Evolutionary conservation across 257 asterid species (phyloP).

Genomic region (Solanum clarkiae): DNA sequence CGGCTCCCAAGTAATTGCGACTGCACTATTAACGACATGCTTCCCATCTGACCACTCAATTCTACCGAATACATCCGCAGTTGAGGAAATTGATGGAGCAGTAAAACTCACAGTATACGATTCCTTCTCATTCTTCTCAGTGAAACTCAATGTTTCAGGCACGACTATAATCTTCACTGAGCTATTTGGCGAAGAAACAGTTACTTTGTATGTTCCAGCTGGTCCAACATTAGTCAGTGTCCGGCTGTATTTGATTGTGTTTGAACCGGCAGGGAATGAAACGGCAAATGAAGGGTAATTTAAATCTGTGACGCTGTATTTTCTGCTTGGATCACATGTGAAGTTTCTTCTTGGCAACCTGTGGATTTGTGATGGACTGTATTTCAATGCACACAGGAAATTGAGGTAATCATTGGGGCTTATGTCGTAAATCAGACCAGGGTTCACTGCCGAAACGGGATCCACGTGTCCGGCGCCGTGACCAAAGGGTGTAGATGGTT

Average conservation of each 20-base stretch:
- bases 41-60: slow-evolving; percentile 90
- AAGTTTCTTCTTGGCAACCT: slow-evolving; percentile 43
- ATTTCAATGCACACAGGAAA: slow-evolving; percentile 70
- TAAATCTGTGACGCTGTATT: slow-evolving; percentile 49
- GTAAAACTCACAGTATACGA: slow-evolving; percentile 54
- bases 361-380: slow-evolving; percentile 45
- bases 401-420: slow-evolving; percentile 31
- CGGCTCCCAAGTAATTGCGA: slow-evolving; percentile 27
- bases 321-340: slow-evolving; percentile 39
- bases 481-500: slow-evolving; percentile 66
- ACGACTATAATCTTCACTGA: slow-evolving; percentile 44
- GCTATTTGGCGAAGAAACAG: slow-evolving; percentile 14
- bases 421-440: slow-evolving; percentile 75
- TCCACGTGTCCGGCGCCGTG: slow-evolving; percentile 89
- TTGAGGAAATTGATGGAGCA: slow-evolving; percentile 37
- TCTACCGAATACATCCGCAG: slow-evolving; percentile 44
- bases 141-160: slow-evolving; percentile 47
- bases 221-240: slow-evolving; percentile 70
- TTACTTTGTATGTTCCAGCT: slow-evolving; percentile 59
- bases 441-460: slow-evolving; percentile 70
- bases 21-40: slow-evolving; percentile 65
- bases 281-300: slow-evolving; percentile 86
- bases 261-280: slow-evolving; percentile 15
- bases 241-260: slow-evolving; percentile 45
- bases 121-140: slow-evolving; percentile 41